These are phyloP conservation scores for Kodamaea fungicola DNA, from an alignment of 1,139 yeast species.

Conservation along the genomic window DNA sequence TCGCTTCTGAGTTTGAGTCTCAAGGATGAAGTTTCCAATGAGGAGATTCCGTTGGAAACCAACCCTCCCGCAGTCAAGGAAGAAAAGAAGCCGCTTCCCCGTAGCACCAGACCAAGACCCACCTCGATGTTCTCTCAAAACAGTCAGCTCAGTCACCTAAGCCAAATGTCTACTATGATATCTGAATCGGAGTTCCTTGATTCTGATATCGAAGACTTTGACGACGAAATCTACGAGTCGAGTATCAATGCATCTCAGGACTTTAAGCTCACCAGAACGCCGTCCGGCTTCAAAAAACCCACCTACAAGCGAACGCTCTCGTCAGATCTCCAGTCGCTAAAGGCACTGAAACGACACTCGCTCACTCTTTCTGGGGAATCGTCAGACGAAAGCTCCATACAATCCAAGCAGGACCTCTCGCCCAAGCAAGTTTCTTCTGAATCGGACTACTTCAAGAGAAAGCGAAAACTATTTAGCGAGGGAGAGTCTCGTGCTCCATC, in stretches of 20 bases:
- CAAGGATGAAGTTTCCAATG: too few species aligned
- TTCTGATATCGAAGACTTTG: constrained; percentile 40
- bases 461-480: constrained; percentile 10
- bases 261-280: neutral
- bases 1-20: too few species aligned
- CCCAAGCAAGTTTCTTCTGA: constrained; percentile 13
- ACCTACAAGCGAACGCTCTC: constrained; percentile 31
- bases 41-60: too few species aligned
- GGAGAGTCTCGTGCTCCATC: constrained; percentile 25
- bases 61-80: neutral
- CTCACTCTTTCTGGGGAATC: constrained; percentile 38
- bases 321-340: constrained; percentile 37
- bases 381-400: constrained; percentile 32
- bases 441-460: constrained; percentile 19
- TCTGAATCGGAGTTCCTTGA: constrained; percentile 45
- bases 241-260: constrained; percentile 30
- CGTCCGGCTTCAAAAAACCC: constrained; percentile 24
- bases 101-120: constrained; percentile 45
- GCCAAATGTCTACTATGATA: constrained; percentile 54
- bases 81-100: constrained; percentile 1
- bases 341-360: constrained; percentile 25
- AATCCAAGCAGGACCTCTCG: constrained; percentile 7
- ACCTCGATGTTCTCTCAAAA: constrained; percentile 64
- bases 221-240: constrained; percentile 32
- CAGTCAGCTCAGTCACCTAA: constrained; percentile 51